phyloP scores from a whole-genome alignment of 2,329 filamentous ascomycete species.

The Metarhizium album region DNA sequence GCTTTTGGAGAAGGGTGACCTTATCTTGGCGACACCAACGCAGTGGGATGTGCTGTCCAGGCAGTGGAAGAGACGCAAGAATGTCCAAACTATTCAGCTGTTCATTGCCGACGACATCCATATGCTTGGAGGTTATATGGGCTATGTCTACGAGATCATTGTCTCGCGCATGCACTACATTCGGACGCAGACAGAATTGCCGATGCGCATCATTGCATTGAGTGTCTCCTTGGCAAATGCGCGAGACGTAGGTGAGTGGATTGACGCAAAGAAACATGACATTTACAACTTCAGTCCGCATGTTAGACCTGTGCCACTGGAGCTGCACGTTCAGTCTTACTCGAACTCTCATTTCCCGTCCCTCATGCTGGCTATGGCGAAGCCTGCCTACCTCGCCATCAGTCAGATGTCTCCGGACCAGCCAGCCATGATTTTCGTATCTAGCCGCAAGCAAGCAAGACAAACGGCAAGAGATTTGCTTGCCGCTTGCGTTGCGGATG shows the following conservation, averaged over 20 bases:
- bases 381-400: slow-evolving; percentile 83
- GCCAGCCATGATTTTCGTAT: slow-evolving; percentile 84
- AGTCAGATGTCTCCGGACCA: slow-evolving; percentile 81
- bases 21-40: slow-evolving; percentile 81
- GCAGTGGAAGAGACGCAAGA: slow-evolving; percentile 94
- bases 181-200: slow-evolving; percentile 72
- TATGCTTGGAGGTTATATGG: slow-evolving; percentile 74
- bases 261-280: slow-evolving; percentile 93
- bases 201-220: slow-evolving; percentile 78
- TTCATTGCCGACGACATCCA: slow-evolving; percentile 96
- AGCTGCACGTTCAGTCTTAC: slow-evolving; percentile 92
- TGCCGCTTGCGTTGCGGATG: slow-evolving; percentile 76
- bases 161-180: slow-evolving; percentile 99
- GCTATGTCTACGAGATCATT: slow-evolving; percentile 89
- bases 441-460: slow-evolving; percentile 85
- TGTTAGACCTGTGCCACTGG: slow-evolving; percentile 76
- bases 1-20: slow-evolving; percentile 73
- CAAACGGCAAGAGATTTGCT: slow-evolving; percentile 79
- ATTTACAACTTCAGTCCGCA: slow-evolving; percentile 98
- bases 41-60: slow-evolving; percentile 96
- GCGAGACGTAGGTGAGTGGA: slow-evolving; percentile 92
- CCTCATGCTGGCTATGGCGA: slow-evolving; percentile 96
- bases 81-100: slow-evolving; percentile 78
- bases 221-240: slow-evolving; percentile 90
- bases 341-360: slow-evolving; percentile 95